These are phyloP conservation scores for Colletotrichum tropicicola DNA, from an alignment of 2,329 filamentous ascomycete genomes.

Conservation along the genomic window DNA sequence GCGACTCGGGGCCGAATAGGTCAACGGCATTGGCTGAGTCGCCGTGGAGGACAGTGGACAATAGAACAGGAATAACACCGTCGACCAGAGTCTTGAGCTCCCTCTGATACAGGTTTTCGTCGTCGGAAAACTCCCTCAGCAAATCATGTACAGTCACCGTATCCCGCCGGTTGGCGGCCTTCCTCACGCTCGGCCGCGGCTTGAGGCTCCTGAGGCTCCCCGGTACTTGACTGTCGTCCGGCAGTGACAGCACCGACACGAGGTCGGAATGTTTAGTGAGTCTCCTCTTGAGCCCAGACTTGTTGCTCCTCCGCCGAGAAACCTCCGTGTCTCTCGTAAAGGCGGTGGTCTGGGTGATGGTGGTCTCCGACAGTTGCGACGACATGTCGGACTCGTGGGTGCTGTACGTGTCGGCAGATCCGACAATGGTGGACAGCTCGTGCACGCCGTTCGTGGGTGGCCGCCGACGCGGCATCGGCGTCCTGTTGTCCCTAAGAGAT, in stretches of 20 bases:
- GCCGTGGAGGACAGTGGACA: slow-evolving; percentile 83
- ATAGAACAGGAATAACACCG: slow-evolving; percentile 90
- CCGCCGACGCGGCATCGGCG: slow-evolving; percentile 41
- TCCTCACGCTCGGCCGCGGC: slow-evolving; percentile 81
- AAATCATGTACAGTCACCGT: slow-evolving; percentile 79
- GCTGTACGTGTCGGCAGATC: slow-evolving; percentile 58
- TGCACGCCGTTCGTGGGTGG: slow-evolving; percentile 65
- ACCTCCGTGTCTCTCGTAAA: slow-evolving; percentile 56
- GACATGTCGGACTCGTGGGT: slow-evolving; percentile 58
- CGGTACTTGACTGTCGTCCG: slow-evolving; percentile 63
- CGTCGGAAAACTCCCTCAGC: slow-evolving; percentile 80
- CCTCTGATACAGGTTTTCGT: slow-evolving; percentile 88
- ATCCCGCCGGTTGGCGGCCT: slow-evolving; percentile 72
- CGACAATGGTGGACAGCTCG: slow-evolving; percentile 65
- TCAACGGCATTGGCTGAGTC: slow-evolving; percentile 71
- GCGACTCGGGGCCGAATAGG: slow-evolving; percentile 69
- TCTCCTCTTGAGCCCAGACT: slow-evolving; percentile 72
- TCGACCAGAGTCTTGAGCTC: slow-evolving; percentile 94
- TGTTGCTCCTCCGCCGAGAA: slow-evolving; percentile 57
- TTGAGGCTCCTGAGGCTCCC: slow-evolving; percentile 74
- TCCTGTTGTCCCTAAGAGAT: slow-evolving; percentile 32
- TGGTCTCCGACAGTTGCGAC: slow-evolving; percentile 59
- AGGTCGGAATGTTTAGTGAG: slow-evolving; percentile 93
- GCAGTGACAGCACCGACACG: slow-evolving; percentile 88
- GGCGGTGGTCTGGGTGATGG: slow-evolving; percentile 61